Conservation (phyloP, 179 eudicot species). For the Sideroxylon spinosum region DNA sequence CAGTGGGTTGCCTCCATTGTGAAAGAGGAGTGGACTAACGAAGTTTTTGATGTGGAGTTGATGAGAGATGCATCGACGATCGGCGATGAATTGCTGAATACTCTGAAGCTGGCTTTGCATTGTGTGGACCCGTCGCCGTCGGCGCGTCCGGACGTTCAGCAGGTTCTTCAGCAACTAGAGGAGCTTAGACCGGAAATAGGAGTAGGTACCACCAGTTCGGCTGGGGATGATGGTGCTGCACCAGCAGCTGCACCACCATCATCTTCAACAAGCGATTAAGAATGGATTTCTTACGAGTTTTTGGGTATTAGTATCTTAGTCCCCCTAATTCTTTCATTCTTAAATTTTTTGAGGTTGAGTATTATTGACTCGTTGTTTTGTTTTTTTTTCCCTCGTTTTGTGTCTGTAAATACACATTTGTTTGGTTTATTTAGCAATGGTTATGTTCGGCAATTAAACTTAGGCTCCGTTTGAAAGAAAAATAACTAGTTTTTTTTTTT, state of each 20-base stretch:
- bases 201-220: slow-evolving; percentile 30
- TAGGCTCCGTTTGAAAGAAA: too few species aligned
- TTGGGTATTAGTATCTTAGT: background rate
- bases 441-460: too few species aligned
- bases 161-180: slow-evolving; percentile 69
- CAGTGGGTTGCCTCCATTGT: slow-evolving; percentile 92
- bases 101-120: slow-evolving; percentile 77
- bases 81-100: slow-evolving; percentile 78
- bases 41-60: slow-evolving; percentile 80
- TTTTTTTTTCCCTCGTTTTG: too few species aligned
- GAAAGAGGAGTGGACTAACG: slow-evolving; percentile 90
- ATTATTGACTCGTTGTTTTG: background rate
- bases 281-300: slow-evolving; percentile 5
- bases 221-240: slow-evolving; percentile 50
- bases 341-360: slow-evolving; percentile 4
- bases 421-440: background rate
- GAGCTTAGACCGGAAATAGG: slow-evolving; percentile 55
- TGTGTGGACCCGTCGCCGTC: slow-evolving; percentile 81
- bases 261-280: slow-evolving; percentile 40
- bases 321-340: slow-evolving; percentile 33
- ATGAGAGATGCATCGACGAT: slow-evolving; percentile 72
- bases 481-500: too few species aligned
- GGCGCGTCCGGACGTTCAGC: slow-evolving; percentile 72
- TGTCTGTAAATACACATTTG: slow-evolving; percentile 7
- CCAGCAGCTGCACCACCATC: slow-evolving; percentile 28